These are phyloP conservation scores for Amanita phalloides DNA, from an alignment of 768 basidiomycete species.

Conservation along the genomic window DNA sequence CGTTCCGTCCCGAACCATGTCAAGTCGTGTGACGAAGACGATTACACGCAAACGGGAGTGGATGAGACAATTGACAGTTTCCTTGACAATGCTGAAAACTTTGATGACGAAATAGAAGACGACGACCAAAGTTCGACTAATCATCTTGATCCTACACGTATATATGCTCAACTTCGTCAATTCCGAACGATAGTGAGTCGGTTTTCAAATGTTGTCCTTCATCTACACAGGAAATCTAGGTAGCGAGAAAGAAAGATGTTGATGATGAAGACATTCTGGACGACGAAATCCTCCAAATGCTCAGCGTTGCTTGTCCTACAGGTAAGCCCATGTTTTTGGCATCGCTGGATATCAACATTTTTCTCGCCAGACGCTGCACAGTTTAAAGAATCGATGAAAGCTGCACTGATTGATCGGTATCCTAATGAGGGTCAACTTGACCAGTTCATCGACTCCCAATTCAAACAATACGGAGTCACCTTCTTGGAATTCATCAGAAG, in stretches of 20 bases:
- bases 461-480: constrained; percentile 20
- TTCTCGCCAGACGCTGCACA: constrained; percentile 21
- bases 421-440: constrained; percentile 34
- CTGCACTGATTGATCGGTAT: constrained; percentile 20
- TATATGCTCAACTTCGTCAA: background rate
- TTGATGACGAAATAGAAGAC: constrained; percentile 13
- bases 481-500: constrained; percentile 29
- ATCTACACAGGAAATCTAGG: constrained; percentile 11
- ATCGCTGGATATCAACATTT: background rate
- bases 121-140: background rate
- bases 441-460: constrained; percentile 21
- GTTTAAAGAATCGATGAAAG: constrained; percentile 26
- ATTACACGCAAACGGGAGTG: constrained; percentile 14
- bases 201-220: background rate
- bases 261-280: constrained; percentile 22
- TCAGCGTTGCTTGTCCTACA: constrained; percentile 29
- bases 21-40: constrained; percentile 15
- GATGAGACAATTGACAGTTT: constrained; percentile 25
- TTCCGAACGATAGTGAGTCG: background rate
- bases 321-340: constrained; percentile 18
- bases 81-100: constrained; percentile 16
- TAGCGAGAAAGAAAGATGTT: constrained; percentile 16
- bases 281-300: constrained; percentile 22
- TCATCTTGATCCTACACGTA: background rate
- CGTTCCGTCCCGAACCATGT: constrained; percentile 12